Evolutionary conservation across 2,329 filamentous ascomycete genomes (phyloP).

Genomic region (Daldinia sp.): DNA sequence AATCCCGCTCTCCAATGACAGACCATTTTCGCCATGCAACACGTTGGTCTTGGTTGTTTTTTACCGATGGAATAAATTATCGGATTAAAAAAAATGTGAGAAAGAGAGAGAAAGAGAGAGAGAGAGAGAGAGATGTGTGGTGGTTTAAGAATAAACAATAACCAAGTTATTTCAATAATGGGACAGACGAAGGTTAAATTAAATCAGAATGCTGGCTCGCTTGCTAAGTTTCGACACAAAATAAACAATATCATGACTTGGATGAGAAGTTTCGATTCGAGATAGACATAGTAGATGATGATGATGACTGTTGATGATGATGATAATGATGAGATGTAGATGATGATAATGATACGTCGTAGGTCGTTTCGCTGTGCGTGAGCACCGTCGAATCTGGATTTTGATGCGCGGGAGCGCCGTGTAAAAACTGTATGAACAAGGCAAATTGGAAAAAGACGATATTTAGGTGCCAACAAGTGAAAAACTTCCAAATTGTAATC

Average conservation of each 20-base stretch:
- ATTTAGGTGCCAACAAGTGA: constrained; percentile 33
- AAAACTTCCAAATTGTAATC: constrained; percentile 13
- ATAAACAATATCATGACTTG: constrained; percentile 33
- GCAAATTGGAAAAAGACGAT: constrained; percentile 44
- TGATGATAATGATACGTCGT: constrained; percentile 26
- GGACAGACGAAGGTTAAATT: constrained; percentile 35
- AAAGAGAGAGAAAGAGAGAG: constrained; percentile 4
- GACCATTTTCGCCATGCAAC: constrained; percentile 48
- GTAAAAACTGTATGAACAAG: constrained; percentile 46
- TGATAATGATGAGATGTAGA: constrained; percentile 10
- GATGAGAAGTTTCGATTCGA: constrained; percentile 20
- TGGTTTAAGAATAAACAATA: constrained; percentile 2
- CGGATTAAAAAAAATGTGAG: too few species aligned
- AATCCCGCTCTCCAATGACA: constrained; percentile 38
- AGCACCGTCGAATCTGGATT: constrained; percentile 47
- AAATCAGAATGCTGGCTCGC: constrained; percentile 52
- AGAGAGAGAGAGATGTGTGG: background rate
- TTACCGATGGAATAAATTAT: constrained; percentile 25
- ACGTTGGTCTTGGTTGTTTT: constrained; percentile 22
- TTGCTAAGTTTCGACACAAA: constrained; percentile 47
- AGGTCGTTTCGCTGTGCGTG: constrained; percentile 47
- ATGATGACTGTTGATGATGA: constrained; percentile 8
- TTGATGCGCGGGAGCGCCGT: constrained; percentile 45
- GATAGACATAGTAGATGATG: constrained; percentile 41
- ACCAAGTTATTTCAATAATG: constrained; percentile 30